phyloP scores from a whole-genome alignment of 352 stramenopile genomes.

The Globisporangium takayamanum region DNA sequence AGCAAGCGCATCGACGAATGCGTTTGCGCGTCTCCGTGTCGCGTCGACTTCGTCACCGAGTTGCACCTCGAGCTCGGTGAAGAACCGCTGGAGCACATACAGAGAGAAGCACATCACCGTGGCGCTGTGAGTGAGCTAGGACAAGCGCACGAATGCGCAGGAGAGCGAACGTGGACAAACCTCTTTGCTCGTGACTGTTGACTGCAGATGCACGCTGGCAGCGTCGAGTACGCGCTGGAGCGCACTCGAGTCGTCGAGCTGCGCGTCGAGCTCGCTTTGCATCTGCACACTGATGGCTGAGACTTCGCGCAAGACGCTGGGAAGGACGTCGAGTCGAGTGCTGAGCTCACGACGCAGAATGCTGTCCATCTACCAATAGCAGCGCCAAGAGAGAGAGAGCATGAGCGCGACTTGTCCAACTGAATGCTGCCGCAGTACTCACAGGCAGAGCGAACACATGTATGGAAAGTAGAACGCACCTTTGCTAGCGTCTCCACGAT shows the following conservation, averaged over 20 bases:
- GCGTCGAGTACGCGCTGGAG: conserved; percentile 28
- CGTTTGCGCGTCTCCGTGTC: conserved; percentile 28
- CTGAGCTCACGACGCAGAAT: conserved; percentile 18
- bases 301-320: conserved; percentile 15
- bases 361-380: conserved; percentile 17
- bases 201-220: background rate
- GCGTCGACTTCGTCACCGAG: conserved; percentile 30
- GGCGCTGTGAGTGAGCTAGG: background rate
- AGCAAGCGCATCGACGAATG: conserved; percentile 24
- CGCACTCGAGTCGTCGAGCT: conserved; percentile 11
- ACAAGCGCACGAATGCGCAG: background rate
- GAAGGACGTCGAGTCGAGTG: conserved; percentile 23
- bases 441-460: background rate
- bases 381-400: background rate
- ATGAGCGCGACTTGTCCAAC: background rate
- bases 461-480: background rate
- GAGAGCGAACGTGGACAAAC: background rate
- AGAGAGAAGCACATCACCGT: background rate
- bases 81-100: conserved; percentile 17
- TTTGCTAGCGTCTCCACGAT: conserved; percentile 16
- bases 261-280: conserved; percentile 19
- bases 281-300: conserved; percentile 15
- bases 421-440: no score
- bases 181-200: conserved; percentile 3
- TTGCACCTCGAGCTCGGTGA: conserved; percentile 37